These are phyloP conservation scores for Citrullus colocynthis DNA, from an alignment of 306 rosid species.

Conservation along the genomic window DNA sequence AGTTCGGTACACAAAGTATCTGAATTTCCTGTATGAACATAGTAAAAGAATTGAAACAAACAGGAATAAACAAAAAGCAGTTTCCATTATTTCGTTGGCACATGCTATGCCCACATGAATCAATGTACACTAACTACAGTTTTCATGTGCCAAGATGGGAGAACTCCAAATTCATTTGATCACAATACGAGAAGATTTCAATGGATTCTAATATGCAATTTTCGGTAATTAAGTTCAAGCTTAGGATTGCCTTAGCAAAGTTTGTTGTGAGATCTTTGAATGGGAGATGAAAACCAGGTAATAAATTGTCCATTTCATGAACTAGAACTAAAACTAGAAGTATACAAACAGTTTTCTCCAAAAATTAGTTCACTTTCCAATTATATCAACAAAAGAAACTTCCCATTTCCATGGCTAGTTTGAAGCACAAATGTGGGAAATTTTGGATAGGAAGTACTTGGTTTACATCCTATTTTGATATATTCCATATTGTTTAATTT, in stretches of 20 bases:
- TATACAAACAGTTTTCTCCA: neutral
- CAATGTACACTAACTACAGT: neutral
- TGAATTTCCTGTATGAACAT: conserved; percentile 43
- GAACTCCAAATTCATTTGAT: neutral
- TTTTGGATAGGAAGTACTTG: neutral
- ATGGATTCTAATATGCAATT: neutral
- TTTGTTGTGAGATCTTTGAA: neutral
- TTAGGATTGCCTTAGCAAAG: neutral
- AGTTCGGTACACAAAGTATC: conserved; percentile 77
- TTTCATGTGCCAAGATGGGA: neutral
- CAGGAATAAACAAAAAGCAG: neutral
- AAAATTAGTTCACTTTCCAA: neutral
- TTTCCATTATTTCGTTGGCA: neutral
- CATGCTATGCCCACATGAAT: neutral
- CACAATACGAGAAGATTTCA: neutral
- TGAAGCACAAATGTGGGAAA: neutral
- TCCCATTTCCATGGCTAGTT: neutral
- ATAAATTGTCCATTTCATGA: neutral
- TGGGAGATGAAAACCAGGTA: neutral
- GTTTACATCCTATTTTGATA: neutral
- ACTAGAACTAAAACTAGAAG: neutral
- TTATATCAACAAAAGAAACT: neutral
- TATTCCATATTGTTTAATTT: neutral
- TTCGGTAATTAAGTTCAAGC: neutral
- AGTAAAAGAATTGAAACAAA: neutral